Conservation (phyloP, 345 rosid species). For the Salix purpurea region DNA sequence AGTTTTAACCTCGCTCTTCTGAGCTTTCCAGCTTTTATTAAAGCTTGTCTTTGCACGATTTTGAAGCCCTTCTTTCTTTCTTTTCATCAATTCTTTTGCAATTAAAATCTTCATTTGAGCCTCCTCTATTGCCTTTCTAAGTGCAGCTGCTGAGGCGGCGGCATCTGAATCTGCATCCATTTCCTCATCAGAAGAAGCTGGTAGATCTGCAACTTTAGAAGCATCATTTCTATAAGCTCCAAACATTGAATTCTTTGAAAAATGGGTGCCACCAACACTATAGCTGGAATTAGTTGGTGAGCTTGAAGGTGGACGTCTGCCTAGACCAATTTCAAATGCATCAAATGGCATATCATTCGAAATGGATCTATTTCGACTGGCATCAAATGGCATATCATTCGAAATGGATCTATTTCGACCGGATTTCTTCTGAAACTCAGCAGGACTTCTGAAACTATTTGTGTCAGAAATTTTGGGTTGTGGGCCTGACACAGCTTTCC, state of each 20-base stretch:
- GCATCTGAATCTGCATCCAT: conserved; percentile 73
- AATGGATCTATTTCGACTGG: conserved; percentile 29
- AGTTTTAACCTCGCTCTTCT: conserved; percentile 29
- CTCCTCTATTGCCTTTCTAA: conserved; percentile 79
- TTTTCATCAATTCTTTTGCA: conserved; percentile 75
- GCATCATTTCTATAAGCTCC: conserved; percentile 32
- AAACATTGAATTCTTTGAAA: conserved; percentile 22
- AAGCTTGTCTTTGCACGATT: conserved; percentile 34
- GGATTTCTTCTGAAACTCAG: conserved; percentile 25
- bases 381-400: conserved; percentile 35
- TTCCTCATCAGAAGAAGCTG: conserved; percentile 61
- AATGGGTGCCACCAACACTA: conserved; percentile 22
- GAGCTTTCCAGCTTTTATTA: conserved; percentile 29
- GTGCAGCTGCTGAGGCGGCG: conserved; percentile 82
- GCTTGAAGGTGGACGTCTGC: conserved; percentile 29
- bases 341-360: conserved; percentile 39
- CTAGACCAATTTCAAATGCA: conserved; percentile 30
- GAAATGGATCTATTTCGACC: conserved; percentile 32
- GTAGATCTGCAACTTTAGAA: conserved; percentile 45
- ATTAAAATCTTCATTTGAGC: conserved; percentile 69
- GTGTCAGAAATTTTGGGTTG: conserved; percentile 20
- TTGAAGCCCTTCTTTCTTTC: conserved; percentile 51
- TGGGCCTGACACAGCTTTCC: conserved; percentile 28
- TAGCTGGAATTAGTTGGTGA: conserved; percentile 16
- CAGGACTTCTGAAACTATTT: conserved; percentile 15